Conservation (phyloP, 2,329 filamentous ascomycete genomes). For the Chalaropsis ovoidea region DNA sequence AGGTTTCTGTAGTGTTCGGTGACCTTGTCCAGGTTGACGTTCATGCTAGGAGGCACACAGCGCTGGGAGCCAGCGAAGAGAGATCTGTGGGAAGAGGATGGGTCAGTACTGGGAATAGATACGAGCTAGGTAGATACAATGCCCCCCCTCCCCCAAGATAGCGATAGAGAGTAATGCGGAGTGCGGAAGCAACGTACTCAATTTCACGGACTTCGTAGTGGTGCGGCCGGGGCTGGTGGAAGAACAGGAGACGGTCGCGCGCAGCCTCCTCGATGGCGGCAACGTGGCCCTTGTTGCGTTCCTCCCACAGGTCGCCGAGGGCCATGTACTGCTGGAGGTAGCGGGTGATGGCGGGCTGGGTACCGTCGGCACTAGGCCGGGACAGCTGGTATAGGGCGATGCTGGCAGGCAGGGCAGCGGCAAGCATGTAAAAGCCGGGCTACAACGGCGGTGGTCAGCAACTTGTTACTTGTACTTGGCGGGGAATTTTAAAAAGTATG, state of each 20-base stretch:
- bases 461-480: not conserved
- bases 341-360: constrained; percentile 39
- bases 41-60: constrained; percentile 21
- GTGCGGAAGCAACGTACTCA: constrained; percentile 40
- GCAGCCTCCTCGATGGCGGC: constrained; percentile 46
- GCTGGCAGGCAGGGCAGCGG: constrained; percentile 38
- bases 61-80: constrained; percentile 45
- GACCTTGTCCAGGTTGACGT: constrained; percentile 44
- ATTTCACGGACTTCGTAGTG: constrained; percentile 46
- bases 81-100: constrained; percentile 41
- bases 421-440: constrained; percentile 41
- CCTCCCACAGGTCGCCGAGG: constrained; percentile 40
- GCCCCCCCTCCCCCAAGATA: not conserved
- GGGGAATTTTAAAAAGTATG: not conserved
- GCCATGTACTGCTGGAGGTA: constrained; percentile 41
- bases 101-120: not conserved
- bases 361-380: constrained; percentile 41
- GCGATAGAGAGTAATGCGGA: not conserved
- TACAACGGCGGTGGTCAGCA: constrained; percentile 29
- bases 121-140: not conserved
- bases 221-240: constrained; percentile 37
- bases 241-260: constrained; percentile 47
- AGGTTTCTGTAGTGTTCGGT: constrained; percentile 48
- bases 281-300: constrained; percentile 45
- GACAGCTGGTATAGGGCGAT: constrained; percentile 42